These are phyloP conservation scores for Colletotrichum chlorophyti DNA, from an alignment of 2,329 filamentous ascomycete genomes.

Conservation along the genomic window DNA sequence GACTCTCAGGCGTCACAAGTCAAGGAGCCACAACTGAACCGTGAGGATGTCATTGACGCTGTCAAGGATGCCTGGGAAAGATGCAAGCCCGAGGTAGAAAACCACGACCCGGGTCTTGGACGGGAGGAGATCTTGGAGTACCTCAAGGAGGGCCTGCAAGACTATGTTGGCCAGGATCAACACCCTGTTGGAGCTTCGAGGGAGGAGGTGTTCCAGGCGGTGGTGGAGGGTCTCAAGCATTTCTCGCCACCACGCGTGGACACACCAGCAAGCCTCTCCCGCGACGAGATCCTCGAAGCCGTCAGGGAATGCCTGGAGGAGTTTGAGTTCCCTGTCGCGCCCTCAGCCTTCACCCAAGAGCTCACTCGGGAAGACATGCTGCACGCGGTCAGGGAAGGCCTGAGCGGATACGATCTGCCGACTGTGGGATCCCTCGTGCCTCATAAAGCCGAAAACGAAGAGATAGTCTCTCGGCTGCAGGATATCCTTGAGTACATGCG, in stretches of 20 bases:
- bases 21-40: conserved; percentile 62
- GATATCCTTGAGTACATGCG: conserved; percentile 70
- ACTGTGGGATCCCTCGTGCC: conserved; percentile 48
- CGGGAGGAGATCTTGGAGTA: conserved; percentile 89
- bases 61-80: conserved; percentile 92
- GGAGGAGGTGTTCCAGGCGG: conserved; percentile 84
- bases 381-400: conserved; percentile 67
- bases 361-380: conserved; percentile 68
- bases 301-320: conserved; percentile 88
- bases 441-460: conserved; percentile 49
- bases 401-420: conserved; percentile 57
- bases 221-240: conserved; percentile 85
- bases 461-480: conserved; percentile 62
- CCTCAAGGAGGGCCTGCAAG: conserved; percentile 82
- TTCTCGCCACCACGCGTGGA: conserved; percentile 78
- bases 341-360: conserved; percentile 59
- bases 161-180: conserved; percentile 68
- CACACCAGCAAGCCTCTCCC: conserved; percentile 71
- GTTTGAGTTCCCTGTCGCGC: conserved; percentile 75
- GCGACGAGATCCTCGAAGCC: conserved; percentile 83
- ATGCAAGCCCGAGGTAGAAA: conserved; percentile 91
- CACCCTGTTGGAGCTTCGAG: conserved; percentile 69
- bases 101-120: conserved; percentile 89
- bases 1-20: conserved; percentile 61
- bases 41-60: conserved; percentile 85